phyloP scores from a whole-genome alignment of 2,329 filamentous ascomycete genomes.

The Ophiostoma montium region DNA sequence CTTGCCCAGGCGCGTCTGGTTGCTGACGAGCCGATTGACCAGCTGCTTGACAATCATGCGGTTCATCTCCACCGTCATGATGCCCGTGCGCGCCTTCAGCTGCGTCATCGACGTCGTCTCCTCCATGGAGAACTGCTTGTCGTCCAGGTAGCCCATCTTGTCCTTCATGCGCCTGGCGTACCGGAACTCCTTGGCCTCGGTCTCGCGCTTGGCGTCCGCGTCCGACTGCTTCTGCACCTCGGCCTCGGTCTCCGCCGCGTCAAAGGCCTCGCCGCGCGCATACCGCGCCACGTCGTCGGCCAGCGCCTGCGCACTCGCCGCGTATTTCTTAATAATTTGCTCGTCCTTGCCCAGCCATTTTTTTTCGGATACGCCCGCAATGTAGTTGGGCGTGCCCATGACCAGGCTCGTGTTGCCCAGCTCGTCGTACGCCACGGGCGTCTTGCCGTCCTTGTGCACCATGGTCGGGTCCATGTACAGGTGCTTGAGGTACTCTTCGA shows the following conservation, averaged over 20 bases:
- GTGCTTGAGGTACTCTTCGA: conserved; percentile 16
- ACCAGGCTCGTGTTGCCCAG: conserved; percentile 31
- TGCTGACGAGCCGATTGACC: conserved; percentile 60
- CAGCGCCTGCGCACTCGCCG: background rate
- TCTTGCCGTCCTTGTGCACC: conserved; percentile 18
- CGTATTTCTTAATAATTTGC: background rate
- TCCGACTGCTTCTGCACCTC: conserved; percentile 16
- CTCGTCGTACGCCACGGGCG: conserved; percentile 9
- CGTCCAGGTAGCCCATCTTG: background rate
- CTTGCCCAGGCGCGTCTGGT: conserved; percentile 95
- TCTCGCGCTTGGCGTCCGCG: conserved; percentile 34
- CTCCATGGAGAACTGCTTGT: background rate
- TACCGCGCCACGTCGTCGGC: background rate
- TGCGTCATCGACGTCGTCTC: background rate
- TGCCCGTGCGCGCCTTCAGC: conserved; percentile 40
- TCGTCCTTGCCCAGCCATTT: conserved; percentile 1
- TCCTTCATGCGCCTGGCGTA: background rate
- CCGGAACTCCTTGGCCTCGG: conserved; percentile 33
- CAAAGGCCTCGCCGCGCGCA: background rate
- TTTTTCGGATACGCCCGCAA: conserved; percentile 32
- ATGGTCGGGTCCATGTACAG: conserved; percentile 23
- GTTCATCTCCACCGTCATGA: conserved; percentile 37
- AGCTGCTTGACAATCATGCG: conserved; percentile 55
- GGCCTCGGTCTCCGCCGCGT: background rate
- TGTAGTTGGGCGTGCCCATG: conserved; percentile 34